Base-by-base conservation (phyloP, 139 green algal genomes). In the Tetratostichococcus sp. region DNA sequence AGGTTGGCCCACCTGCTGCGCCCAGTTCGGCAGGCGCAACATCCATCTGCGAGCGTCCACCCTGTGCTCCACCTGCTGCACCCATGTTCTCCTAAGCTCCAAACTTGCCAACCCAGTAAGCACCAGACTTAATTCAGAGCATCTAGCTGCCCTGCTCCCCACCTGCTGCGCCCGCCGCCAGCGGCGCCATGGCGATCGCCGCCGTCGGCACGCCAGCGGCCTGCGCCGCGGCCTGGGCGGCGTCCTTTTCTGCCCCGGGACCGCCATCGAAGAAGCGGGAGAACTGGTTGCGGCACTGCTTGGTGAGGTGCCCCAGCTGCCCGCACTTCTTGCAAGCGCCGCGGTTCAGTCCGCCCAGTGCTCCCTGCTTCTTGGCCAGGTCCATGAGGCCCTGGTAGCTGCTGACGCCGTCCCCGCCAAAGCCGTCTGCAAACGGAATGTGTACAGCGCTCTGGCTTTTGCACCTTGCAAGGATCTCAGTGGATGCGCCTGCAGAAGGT, bases 321-420 rank as follows among this genome's bases (percentile, higher is more conserved):
- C 92, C 91, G 76, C 92, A 97, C 19, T 88, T 78, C 78, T 90
- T 93, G 81, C 92, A 97, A 28, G 90, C 92, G 22, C 92, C 92
- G 25, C 91, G 76, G 35, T 80, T 83, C 0, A 43, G 80, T 1
- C 79, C 85, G 25, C 83, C 81, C 19, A 87, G 83, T 6, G 78
- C 85, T 25, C 88, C 88, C 72, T 94, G 86, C 31, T 74, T 78
- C 35, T 86, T 85, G 30, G 91, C 91, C 1, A 96, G 77, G 1
- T 82, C 79, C 67, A 95, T 78, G n/a, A 96, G 80, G 57, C 67
- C 72, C 65, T 79, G 35, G 65, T 91, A 90, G 75, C 87, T 86
- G 34, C 85, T 89, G 16, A 93, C 86, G 5, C 74, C 72, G 5
- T 85, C 79, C 71, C 94, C 77, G 75, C 50, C 50, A 26, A 93